Conservation (phyloP, 2,329 filamentous ascomycete genomes). For the Aureobasidium musti region DNA sequence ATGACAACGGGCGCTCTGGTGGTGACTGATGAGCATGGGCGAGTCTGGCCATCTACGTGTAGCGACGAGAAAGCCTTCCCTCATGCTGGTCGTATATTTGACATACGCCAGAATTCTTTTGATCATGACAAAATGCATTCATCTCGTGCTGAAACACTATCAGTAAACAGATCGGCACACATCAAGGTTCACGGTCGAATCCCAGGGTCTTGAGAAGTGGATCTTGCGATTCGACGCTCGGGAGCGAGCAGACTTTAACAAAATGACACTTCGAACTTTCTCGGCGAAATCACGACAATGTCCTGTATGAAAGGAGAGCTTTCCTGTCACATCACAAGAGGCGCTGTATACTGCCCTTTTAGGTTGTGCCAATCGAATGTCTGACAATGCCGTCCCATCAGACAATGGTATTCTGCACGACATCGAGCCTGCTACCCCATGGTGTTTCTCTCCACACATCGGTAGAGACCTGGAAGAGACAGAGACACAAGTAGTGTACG, state of each 20-base stretch:
- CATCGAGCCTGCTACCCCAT: too few species aligned
- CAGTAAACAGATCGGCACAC: background rate
- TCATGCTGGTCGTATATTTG: background rate
- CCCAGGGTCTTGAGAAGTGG: conserved; percentile 11
- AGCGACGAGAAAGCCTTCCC: background rate
- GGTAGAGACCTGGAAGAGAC: too few species aligned
- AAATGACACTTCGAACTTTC: conserved; percentile 3
- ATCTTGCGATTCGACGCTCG: background rate
- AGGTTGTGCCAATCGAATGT: too few species aligned
- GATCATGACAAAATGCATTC: background rate
- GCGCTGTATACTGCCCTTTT: too few species aligned
- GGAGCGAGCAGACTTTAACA: conserved; percentile 2
- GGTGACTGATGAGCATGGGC: background rate
- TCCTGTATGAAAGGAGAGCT: background rate
- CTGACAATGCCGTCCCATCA: too few species aligned
- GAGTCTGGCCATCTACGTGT: background rate
- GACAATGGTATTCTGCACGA: too few species aligned
- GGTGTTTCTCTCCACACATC: too few species aligned
- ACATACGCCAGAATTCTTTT: background rate
- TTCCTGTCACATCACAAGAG: too few species aligned
- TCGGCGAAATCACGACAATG: background rate
- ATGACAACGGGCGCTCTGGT: conserved; percentile 1
- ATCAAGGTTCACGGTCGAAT: conserved; percentile 7
- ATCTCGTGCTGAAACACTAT: background rate
- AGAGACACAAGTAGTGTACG: too few species aligned